Conservation (phyloP, 2,329 filamentous ascomycete species). For the Claviceps quebecensis region DNA sequence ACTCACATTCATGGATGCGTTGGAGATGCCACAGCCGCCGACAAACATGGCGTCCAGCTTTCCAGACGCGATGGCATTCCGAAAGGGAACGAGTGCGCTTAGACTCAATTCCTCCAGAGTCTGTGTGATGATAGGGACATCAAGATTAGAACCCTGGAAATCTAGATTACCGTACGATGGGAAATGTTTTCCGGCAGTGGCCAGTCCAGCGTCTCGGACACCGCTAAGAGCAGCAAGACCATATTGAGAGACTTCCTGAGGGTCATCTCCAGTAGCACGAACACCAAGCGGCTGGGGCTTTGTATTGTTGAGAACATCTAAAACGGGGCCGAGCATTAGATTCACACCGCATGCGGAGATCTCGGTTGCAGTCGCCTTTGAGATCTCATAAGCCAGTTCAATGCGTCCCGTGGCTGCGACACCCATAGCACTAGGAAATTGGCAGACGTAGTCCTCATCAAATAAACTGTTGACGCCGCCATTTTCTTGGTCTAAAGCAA, state of each 20-base stretch:
- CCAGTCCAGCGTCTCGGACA: slow-evolving; percentile 79
- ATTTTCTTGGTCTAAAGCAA: slow-evolving; percentile 94
- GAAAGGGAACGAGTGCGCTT: slow-evolving; percentile 83
- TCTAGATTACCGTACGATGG: slow-evolving; percentile 92
- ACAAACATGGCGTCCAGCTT: slow-evolving; percentile 87
- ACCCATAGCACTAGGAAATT: slow-evolving; percentile 95
- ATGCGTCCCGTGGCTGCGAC: slow-evolving; percentile 82
- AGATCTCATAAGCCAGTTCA: slow-evolving; percentile 76
- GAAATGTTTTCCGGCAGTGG: slow-evolving; percentile 90
- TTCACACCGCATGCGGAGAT: slow-evolving; percentile 89
- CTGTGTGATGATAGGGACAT: slow-evolving; percentile 92
- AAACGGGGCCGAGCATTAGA: slow-evolving; percentile 81
- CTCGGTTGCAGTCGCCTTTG: slow-evolving; percentile 85
- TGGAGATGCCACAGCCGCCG: slow-evolving; percentile 84
- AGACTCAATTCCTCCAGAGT: slow-evolving; percentile 83
- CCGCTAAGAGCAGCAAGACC: slow-evolving; percentile 83
- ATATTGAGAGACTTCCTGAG: slow-evolving; percentile 87
- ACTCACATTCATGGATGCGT: slow-evolving; percentile 84
- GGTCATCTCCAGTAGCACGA: slow-evolving; percentile 79
- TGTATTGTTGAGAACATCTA: slow-evolving; percentile 89
- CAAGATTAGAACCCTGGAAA: slow-evolving; percentile 77
- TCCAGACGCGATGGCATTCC: slow-evolving; percentile 75
- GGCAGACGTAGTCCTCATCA: slow-evolving; percentile 87
- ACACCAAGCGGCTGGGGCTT: slow-evolving; percentile 84
- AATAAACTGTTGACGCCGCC: slow-evolving; percentile 94